Evolutionary conservation across 2,329 filamentous ascomycete species (phyloP).

Genomic region (Paecilomyces variotii): DNA sequence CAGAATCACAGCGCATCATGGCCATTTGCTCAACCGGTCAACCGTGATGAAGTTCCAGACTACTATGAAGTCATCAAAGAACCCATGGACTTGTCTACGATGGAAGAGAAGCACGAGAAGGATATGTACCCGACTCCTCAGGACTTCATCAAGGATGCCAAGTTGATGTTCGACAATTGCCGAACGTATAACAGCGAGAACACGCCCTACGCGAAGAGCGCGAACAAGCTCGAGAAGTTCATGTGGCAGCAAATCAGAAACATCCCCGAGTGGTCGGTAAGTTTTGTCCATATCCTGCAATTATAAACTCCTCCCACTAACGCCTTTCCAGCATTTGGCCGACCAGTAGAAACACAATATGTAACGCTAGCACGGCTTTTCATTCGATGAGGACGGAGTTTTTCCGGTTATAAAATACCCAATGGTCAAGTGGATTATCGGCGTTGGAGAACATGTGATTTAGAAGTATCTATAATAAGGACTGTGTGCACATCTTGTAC

Average conservation of each 20-base stretch:
- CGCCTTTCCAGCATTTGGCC: slow-evolving; percentile 30
- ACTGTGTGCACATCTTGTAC: not conserved
- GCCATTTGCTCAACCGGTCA: slow-evolving; percentile 92
- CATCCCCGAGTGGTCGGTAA: slow-evolving; percentile 81
- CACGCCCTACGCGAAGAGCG: slow-evolving; percentile 90
- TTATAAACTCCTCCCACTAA: slow-evolving; percentile 5
- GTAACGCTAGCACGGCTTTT: slow-evolving; percentile 15
- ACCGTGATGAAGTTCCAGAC: slow-evolving; percentile 92
- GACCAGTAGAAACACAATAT: slow-evolving; percentile 12
- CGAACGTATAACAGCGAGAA: slow-evolving; percentile 93
- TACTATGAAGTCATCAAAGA: slow-evolving; percentile 98
- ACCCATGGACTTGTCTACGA: slow-evolving; percentile 92
- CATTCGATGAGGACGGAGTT: slow-evolving; percentile 9
- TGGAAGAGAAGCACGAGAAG: slow-evolving; percentile 91
- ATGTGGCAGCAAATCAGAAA: slow-evolving; percentile 92
- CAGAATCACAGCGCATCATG: slow-evolving; percentile 90
- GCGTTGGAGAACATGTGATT: not conserved
- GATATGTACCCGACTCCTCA: slow-evolving; percentile 87
- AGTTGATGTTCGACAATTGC: slow-evolving; percentile 89
- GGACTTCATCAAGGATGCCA: slow-evolving; percentile 83
- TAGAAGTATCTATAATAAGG: not conserved
- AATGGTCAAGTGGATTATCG: not conserved
- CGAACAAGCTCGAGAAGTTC: slow-evolving; percentile 84
- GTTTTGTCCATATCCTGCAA: slow-evolving; percentile 14
- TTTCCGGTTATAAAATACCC: slow-evolving; percentile 1